These are phyloP conservation scores for Arachis stenosperma DNA, from an alignment of 306 rosid genomes.

Conservation along the genomic window DNA sequence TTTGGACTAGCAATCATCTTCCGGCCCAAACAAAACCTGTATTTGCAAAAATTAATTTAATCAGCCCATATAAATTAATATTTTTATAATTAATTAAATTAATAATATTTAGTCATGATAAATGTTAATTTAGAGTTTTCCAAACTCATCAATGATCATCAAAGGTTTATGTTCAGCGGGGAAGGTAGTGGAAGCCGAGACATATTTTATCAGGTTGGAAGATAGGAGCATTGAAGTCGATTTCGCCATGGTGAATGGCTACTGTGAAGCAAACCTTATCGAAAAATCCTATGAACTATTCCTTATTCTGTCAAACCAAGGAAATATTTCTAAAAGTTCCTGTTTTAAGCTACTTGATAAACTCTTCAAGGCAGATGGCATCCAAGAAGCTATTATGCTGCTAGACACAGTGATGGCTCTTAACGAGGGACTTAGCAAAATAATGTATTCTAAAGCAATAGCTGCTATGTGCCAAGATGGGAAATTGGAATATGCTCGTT, in stretches of 20 bases:
- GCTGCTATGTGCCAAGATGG: constrained; percentile 63
- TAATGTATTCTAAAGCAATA: constrained; percentile 58
- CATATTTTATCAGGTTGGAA: constrained; percentile 52
- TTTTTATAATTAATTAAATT: no score
- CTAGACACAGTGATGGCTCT: constrained; percentile 49
- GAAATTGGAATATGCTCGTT: constrained; percentile 54
- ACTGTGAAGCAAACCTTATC: constrained; percentile 58
- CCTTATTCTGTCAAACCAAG: constrained; percentile 51
- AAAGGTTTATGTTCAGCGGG: constrained; percentile 71
- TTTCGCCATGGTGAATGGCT: constrained; percentile 73
- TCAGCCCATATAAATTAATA: no score
- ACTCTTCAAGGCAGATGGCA: constrained; percentile 55
- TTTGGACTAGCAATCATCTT: no score
- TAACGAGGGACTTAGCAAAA: constrained; percentile 55
- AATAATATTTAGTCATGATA: no score
- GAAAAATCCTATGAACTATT: constrained; percentile 57
- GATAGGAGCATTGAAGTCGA: constrained; percentile 58
- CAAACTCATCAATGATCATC: no score
- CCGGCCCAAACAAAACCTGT: no score
- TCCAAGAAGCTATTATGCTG: constrained; percentile 45
- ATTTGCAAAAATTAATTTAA: no score
- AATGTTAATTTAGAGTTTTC: no score
- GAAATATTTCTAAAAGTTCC: constrained; percentile 42
- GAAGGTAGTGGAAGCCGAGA: constrained; percentile 68
- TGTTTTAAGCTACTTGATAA: constrained; percentile 57